phyloP scores from a whole-genome alignment of 495 filamentous ascomycete genomes.

The Penicillium desertorum region DNA sequence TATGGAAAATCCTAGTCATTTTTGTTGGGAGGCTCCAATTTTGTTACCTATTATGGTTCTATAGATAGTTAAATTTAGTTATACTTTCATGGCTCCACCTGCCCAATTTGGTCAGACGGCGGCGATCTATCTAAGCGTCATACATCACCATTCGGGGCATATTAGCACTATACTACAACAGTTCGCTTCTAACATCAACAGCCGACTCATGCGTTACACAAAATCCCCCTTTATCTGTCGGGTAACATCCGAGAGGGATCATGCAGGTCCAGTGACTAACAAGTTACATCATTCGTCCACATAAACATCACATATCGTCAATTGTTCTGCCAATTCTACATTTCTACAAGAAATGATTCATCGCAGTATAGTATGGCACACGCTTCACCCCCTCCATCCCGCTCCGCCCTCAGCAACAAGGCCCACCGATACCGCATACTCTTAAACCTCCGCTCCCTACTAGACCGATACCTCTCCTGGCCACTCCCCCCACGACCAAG shows the following conservation, averaged over 20 bases:
- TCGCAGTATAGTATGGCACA: not conserved
- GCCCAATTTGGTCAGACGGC: too few species aligned
- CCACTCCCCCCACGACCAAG: constrained; percentile 16
- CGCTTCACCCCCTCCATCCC: not conserved
- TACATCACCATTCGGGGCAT: not conserved
- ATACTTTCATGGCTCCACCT: too few species aligned
- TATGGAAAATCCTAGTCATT: too few species aligned
- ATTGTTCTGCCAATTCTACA: not conserved
- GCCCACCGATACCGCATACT: constrained; percentile 20
- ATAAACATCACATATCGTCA: not conserved
- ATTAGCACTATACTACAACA: not conserved
- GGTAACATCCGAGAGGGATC: not conserved
- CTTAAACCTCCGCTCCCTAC: constrained; percentile 17
- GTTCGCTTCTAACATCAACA: not conserved
- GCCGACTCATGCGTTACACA: not conserved
- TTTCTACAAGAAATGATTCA: not conserved
- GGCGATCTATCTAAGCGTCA: too few species aligned
- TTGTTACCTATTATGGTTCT: too few species aligned
- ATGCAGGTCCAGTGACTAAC: constrained; percentile 6
- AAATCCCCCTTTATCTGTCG: not conserved
- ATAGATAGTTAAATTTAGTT: too few species aligned
- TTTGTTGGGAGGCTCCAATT: too few species aligned
- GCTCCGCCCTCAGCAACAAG: constrained; percentile 12
- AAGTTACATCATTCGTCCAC: constrained; percentile 14
- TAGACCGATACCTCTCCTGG: constrained; percentile 24